phyloP scores from a whole-genome alignment of 2,329 filamentous ascomycete genomes.

The Cladophialophora immunda region DNA sequence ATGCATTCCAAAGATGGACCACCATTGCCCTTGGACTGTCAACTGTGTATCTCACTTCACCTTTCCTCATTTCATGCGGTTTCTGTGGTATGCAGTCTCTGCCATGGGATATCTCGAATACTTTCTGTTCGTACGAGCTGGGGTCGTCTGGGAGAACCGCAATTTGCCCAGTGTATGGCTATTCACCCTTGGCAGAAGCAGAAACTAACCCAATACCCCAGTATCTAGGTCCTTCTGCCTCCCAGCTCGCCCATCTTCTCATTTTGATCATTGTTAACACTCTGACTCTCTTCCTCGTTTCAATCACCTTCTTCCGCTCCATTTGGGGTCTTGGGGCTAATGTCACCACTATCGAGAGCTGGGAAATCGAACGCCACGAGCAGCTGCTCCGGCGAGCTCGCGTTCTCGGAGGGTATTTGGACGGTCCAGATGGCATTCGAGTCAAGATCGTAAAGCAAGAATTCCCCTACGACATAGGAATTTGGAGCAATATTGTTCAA shows the following conservation, averaged over 20 bases:
- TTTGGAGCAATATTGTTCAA: constrained; percentile 66
- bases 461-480: constrained; percentile 72
- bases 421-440: constrained; percentile 64
- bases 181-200: constrained; percentile 16
- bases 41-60: constrained; percentile 73
- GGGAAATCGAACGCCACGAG: constrained; percentile 64
- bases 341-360: constrained; percentile 71
- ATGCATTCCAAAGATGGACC: constrained; percentile 72
- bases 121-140: constrained; percentile 61
- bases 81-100: constrained; percentile 67
- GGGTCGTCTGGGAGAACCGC: constrained; percentile 64
- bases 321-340: constrained; percentile 66
- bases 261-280: constrained; percentile 63
- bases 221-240: constrained; percentile 66
- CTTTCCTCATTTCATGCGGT: constrained; percentile 71
- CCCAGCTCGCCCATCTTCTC: constrained; percentile 65
- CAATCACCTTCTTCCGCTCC: constrained; percentile 63
- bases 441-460: constrained; percentile 67
- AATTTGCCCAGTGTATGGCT: constrained; percentile 64
- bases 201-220: constrained; percentile 42
- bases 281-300: constrained; percentile 64
- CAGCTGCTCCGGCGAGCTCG: constrained; percentile 56
- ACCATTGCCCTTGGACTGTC: constrained; percentile 72
- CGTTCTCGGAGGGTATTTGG: constrained; percentile 65
- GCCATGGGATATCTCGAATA: constrained; percentile 66